Percentiles rank a stretch among this genome's conserved stretches.
Evolutionary conservation across 2,329 filamentous ascomycete species (phyloP).

Genomic region (Ascochyta lentis): DNA sequence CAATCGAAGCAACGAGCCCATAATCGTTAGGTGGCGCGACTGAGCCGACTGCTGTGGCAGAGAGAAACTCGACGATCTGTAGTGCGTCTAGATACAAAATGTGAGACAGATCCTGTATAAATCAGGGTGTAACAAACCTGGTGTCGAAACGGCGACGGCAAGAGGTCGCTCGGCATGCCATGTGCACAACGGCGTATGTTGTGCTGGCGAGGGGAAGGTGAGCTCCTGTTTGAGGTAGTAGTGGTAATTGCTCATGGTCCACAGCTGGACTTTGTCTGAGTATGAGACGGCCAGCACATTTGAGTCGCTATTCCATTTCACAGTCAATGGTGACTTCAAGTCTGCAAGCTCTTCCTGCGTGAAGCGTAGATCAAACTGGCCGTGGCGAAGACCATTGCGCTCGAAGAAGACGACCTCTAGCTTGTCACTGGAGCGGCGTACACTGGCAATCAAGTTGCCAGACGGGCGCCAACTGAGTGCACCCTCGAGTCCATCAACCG

Average conservation of each 20-base stretch:
- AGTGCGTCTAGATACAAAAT: constrained; percentile 52
- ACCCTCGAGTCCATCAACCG: constrained; percentile 88
- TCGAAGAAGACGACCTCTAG: constrained; percentile 94
- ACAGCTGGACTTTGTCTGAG: constrained; percentile 79
- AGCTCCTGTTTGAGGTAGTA: constrained; percentile 98
- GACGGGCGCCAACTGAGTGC: constrained; percentile 89
- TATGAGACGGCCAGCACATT: constrained; percentile 85
- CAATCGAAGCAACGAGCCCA: constrained; percentile 82
- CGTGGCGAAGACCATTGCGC: constrained; percentile 95
- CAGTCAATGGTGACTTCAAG: constrained; percentile 64
- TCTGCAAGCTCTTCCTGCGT: constrained; percentile 64
- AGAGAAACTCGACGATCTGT: constrained; percentile 68
- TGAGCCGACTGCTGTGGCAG: constrained; percentile 72
- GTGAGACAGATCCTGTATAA: not conserved
- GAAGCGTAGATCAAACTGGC: constrained; percentile 82
- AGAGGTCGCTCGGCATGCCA: constrained; percentile 92
- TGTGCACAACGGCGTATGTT: constrained; percentile 27
- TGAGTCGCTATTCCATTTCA: constrained; percentile 92
- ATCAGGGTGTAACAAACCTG: constrained; percentile 25
- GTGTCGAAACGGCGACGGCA: constrained; percentile 63
- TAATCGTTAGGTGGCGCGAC: constrained; percentile 74
- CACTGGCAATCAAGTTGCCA: constrained; percentile 87
- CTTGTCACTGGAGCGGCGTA: constrained; percentile 73
- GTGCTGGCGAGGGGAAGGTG: constrained; percentile 29
- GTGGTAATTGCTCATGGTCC: constrained; percentile 97